phyloP scores from a whole-genome alignment of 305 asterid genomes.

The Fraxinus dipetala region DNA sequence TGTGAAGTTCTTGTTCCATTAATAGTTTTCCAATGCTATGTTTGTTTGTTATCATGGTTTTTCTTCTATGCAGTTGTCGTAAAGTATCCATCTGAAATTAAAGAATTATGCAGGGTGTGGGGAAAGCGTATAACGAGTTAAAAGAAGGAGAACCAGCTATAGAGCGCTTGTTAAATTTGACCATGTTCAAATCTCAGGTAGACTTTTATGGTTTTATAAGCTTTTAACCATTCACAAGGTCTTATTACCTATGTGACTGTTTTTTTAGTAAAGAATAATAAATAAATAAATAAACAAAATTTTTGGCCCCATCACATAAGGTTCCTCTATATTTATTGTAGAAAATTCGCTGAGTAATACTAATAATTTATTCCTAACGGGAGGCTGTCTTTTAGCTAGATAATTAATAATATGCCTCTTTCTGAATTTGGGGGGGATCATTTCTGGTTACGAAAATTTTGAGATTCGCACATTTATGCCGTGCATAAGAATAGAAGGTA shows the following conservation, averaged over 20 bases:
- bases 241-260: not conserved
- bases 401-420: not conserved
- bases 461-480: not conserved
- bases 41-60: slow-evolving; percentile 29
- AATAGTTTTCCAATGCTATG: slow-evolving; percentile 19
- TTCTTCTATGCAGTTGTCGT: slow-evolving; percentile 34
- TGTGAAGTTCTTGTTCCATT: slow-evolving; percentile 17
- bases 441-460: slow-evolving; percentile 6
- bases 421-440: not conserved
- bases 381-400: not conserved
- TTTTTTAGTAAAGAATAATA: not conserved
- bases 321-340: not conserved
- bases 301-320: not conserved
- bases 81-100: slow-evolving; percentile 39
- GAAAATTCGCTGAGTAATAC: not conserved
- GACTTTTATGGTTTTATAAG: not conserved
- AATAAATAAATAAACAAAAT: not conserved
- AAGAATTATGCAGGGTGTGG: slow-evolving; percentile 63
- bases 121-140: slow-evolving; percentile 87
- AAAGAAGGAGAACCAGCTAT: slow-evolving; percentile 98
- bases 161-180: slow-evolving; percentile 71
- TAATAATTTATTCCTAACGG: not conserved
- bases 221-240: not conserved
- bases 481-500: not conserved
- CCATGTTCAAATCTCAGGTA: slow-evolving; percentile 64